phyloP scores from a whole-genome alignment of 1,284 basidiomycete genomes.

The Rhodotorula mucilaginosa region DNA sequence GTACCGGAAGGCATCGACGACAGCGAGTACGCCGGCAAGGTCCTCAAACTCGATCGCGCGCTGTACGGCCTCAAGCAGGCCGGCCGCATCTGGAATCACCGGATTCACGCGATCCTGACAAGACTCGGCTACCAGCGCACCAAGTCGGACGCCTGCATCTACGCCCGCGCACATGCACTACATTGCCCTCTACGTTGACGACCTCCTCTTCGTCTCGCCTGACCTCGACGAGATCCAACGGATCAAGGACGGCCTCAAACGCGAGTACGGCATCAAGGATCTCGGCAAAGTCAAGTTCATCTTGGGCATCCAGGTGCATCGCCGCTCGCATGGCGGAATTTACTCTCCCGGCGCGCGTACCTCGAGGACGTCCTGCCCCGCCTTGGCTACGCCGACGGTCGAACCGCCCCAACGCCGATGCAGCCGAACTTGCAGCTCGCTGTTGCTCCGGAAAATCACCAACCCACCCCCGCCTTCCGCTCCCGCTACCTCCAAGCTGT shows the following conservation, averaged over 20 bases:
- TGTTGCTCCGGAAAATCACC: not conserved
- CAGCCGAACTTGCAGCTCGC: too few relatives aligned
- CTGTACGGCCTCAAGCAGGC: too few relatives aligned
- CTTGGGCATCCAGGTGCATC: conserved; percentile 49
- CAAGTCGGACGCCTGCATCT: too few relatives aligned
- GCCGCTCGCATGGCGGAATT: conserved; percentile 46
- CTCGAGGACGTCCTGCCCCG: too few relatives aligned
- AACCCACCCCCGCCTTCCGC: not conserved
- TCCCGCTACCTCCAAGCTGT: conserved; percentile 28
- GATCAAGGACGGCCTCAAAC: conserved; percentile 43
- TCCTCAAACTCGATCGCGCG: too few relatives aligned
- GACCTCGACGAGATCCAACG: conserved; percentile 21
- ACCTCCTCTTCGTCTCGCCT: too few relatives aligned
- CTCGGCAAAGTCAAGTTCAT: conserved; percentile 46
- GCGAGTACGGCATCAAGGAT: conserved; percentile 47
- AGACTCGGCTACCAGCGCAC: not conserved
- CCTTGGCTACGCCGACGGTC: too few relatives aligned
- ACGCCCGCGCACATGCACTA: too few relatives aligned
- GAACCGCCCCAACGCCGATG: too few relatives aligned
- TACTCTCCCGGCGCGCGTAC: not conserved
- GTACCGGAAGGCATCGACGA: too few relatives aligned
- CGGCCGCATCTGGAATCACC: conserved; percentile 37
- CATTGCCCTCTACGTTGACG: too few relatives aligned
- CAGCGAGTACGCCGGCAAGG: conserved; percentile 26
- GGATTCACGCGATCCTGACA: conserved; percentile 42